A percentile compares a stretch with the other conserved stretches of the same genome.
These are phyloP conservation scores for Candida maris DNA, from an alignment of 805 yeast species.

Conservation along the genomic window DNA sequence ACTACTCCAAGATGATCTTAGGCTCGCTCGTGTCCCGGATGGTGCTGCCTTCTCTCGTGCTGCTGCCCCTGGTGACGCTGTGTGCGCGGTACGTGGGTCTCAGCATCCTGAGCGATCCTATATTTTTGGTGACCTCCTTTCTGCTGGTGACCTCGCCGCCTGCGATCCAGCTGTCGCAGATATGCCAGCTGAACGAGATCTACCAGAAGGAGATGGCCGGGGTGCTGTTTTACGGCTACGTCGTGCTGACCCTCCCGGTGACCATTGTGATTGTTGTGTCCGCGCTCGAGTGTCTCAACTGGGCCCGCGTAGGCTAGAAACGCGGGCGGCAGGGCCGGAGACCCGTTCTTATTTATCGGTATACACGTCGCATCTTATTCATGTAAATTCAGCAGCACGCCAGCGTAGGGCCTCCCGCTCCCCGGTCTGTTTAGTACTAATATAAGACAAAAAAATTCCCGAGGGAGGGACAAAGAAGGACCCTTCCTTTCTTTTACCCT, in stretches of 20 bases:
- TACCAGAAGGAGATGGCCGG: conserved; percentile 83
- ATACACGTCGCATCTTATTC: too few relatives aligned
- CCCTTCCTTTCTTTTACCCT: too few relatives aligned
- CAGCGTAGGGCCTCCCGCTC: too few relatives aligned
- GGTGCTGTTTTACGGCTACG: conserved; percentile 80
- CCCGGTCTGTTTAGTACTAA: too few relatives aligned
- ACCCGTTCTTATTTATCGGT: too few relatives aligned
- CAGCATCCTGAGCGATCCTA: conserved; percentile 77
- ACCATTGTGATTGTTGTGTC: conserved; percentile 69
- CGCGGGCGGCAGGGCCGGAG: too few relatives aligned
- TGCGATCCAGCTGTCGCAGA: conserved; percentile 78
- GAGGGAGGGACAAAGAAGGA: too few relatives aligned
- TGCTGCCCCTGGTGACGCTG: conserved; percentile 63
- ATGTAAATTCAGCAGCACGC: too few relatives aligned
- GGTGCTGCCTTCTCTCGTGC: conserved; percentile 68
- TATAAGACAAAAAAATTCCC: too few relatives aligned
- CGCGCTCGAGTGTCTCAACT: conserved; percentile 51
- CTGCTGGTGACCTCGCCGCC: conserved; percentile 77
- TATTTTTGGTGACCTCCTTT: conserved; percentile 72
- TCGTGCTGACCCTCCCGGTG: conserved; percentile 68
- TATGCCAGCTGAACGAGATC: conserved; percentile 70
- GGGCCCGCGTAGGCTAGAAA: too few relatives aligned
- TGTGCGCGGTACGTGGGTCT: conserved; percentile 61
- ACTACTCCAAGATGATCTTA: conserved; percentile 58
- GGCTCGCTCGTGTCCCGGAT: conserved; percentile 73